Base-by-base conservation (phyloP, 2,329 filamentous ascomycete species). In the Lasiodiplodia theobromae region DNA sequence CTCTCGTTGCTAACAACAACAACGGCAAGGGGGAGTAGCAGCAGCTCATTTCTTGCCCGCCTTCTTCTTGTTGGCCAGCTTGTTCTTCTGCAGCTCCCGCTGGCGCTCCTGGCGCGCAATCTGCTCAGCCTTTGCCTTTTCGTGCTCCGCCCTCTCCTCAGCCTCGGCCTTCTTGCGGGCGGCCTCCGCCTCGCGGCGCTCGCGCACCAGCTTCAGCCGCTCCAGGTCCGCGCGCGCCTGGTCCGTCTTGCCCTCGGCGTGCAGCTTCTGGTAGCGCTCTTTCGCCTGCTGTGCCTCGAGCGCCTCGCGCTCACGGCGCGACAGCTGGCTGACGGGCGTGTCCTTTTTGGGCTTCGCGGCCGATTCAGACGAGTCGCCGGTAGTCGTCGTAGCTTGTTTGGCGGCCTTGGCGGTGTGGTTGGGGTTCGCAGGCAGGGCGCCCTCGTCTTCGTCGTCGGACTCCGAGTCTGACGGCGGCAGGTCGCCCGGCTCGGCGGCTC, bases 201-300 rank as follows among this genome's bases (percentile, higher is more conserved):
- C 93, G 58, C 90, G 89, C 73, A 99, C 93, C 69, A 95, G 78
- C 79, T 85, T 89, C 76, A 99, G 82, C 68, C 96, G 88, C 69
- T 93, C 95, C 73, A 98, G 77, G 81, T 99, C 96, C 5, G 92
- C 91, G 79, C 93, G 91, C 58, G 95, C 94, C 85, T 97, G 92
- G 70, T 99, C 96, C 54, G 96, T 98, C 89, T 98, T 98, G 76
- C 95, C 95, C 77, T 94, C 92, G 68, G 94, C 92, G 76, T 97
- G 95, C 74, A 97, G 81, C 82, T 96, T 97, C 85, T 93, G 88
- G 77, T 97, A 97, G 73, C 90, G 87, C 84, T 97, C 94, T 80
- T 94, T 94, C 37, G 93, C 93, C 78, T 95, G 92, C 71, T 91
- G 90, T 1, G 94, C 94, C 82, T 97, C 92, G 40, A 96, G 77